Evolutionary conservation across 768 basidiomycete genomes (phyloP).

Genomic region (Megacollybia marginata): DNA sequence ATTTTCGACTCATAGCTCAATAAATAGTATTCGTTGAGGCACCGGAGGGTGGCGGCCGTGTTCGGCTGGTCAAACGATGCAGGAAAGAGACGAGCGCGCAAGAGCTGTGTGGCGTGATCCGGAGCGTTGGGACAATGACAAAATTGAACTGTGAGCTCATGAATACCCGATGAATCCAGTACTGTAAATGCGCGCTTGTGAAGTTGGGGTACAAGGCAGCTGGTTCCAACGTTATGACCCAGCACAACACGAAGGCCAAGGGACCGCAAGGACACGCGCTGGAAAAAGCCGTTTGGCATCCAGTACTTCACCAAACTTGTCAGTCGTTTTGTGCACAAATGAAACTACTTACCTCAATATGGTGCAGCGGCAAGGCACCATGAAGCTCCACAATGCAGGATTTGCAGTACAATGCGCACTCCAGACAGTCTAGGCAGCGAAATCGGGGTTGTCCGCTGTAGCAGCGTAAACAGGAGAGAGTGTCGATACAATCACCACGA

Average conservation of each 20-base stretch:
- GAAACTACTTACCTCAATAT: background rate
- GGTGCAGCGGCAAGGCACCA: background rate
- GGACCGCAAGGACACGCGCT: background rate
- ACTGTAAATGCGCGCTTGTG: background rate
- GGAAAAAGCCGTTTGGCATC: background rate
- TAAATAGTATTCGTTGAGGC: background rate
- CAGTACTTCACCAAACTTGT: background rate
- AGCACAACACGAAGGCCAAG: background rate
- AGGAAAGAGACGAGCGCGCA: background rate
- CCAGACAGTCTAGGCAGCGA: background rate
- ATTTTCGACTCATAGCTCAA: background rate
- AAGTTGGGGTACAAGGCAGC: background rate
- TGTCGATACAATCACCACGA: background rate
- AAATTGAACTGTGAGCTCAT: background rate
- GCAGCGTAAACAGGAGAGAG: background rate
- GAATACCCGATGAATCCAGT: background rate
- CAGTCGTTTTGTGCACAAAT: background rate
- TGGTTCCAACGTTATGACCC: background rate
- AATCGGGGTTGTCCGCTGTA: background rate
- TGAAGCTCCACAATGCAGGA: background rate
- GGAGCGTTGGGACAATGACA: background rate
- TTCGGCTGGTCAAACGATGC: background rate
- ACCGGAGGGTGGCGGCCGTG: background rate
- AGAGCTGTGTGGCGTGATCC: background rate
- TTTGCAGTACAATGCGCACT: background rate